Evolutionary conservation across 2,329 filamentous ascomycete species (phyloP).

Genomic region (Phaeosphaeria sp.): DNA sequence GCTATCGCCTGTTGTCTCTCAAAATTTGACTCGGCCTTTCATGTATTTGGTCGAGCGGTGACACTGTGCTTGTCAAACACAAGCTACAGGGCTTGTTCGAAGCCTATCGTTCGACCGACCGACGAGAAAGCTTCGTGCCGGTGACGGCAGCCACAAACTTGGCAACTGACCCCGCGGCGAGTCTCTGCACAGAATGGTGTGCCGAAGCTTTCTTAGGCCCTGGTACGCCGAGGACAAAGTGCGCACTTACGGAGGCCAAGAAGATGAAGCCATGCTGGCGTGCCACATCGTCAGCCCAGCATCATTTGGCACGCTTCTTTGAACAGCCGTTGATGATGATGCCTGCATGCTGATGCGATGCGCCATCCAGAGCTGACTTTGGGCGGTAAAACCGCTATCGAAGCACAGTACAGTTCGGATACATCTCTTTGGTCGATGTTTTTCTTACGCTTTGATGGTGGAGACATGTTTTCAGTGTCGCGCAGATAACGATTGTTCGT

Average conservation of each 20-base stretch:
- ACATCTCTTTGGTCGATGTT: background rate
- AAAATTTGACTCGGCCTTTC: too few species aligned
- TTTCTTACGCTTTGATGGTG: background rate
- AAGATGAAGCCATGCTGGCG: slow-evolving; percentile 28
- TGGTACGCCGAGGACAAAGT: slow-evolving; percentile 24
- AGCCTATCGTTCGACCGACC: slow-evolving; percentile 24
- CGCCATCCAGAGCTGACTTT: background rate
- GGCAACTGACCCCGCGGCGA: slow-evolving; percentile 30
- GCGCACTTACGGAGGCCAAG: slow-evolving; percentile 38
- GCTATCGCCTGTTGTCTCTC: background rate
- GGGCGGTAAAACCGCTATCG: background rate
- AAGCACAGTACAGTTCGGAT: background rate
- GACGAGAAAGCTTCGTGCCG: slow-evolving; percentile 32
- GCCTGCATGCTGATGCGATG: background rate
- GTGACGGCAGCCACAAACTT: slow-evolving; percentile 33
- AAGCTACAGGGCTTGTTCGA: slow-evolving; percentile 33
- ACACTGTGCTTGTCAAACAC: slow-evolving; percentile 6
- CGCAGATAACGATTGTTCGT: background rate
- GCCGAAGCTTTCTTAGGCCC: slow-evolving; percentile 29
- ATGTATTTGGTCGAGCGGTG: too few species aligned
- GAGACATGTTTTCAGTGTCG: background rate
- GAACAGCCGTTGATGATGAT: slow-evolving; percentile 24
- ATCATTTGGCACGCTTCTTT: slow-evolving; percentile 43
- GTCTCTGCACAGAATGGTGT: slow-evolving; percentile 9
- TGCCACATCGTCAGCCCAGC: slow-evolving; percentile 37